Percentiles rank a stretch among this genome's conserved stretches.
Evolutionary conservation across 2,329 filamentous ascomycete species (phyloP).

Genomic region (Alternaria panax): DNA sequence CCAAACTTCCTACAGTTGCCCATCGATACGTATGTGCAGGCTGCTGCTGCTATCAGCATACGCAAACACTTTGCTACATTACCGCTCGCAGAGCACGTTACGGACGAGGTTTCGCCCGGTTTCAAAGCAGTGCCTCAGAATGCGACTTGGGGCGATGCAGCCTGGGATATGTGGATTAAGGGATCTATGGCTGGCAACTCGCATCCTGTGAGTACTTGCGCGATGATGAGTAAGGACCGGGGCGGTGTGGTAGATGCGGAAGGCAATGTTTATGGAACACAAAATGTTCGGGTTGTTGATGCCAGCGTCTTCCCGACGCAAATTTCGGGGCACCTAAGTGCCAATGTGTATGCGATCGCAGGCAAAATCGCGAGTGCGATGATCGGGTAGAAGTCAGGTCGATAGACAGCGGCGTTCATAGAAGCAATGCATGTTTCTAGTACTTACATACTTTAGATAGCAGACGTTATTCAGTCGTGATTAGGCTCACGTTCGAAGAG

Average conservation of each 20-base stretch:
- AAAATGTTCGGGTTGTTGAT: constrained; percentile 49
- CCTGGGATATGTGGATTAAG: constrained; percentile 38
- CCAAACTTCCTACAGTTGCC: constrained; percentile 54
- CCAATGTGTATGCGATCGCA: constrained; percentile 50
- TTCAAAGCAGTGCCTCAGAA: constrained; percentile 29
- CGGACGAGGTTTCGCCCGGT: constrained; percentile 30
- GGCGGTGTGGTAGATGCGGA: constrained; percentile 47
- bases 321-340: constrained; percentile 46
- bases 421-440: background rate
- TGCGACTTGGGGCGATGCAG: constrained; percentile 20
- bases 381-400: background rate
- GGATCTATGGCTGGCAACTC: constrained; percentile 33
- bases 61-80: constrained; percentile 40
- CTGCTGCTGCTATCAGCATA: constrained; percentile 42
- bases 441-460: background rate
- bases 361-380: constrained; percentile 45
- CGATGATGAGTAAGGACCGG: constrained; percentile 43
- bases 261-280: constrained; percentile 44
- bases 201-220: constrained; percentile 45
- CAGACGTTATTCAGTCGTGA: background rate
- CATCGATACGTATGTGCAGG: constrained; percentile 48
- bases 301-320: constrained; percentile 48
- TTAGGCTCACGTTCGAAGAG: too few relatives aligned
- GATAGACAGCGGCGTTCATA: background rate
- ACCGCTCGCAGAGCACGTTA: constrained; percentile 34